Base-by-base conservation (phyloP, 2,329 filamentous ascomycete genomes). In the Colletotrichum gloeosporioides region DNA sequence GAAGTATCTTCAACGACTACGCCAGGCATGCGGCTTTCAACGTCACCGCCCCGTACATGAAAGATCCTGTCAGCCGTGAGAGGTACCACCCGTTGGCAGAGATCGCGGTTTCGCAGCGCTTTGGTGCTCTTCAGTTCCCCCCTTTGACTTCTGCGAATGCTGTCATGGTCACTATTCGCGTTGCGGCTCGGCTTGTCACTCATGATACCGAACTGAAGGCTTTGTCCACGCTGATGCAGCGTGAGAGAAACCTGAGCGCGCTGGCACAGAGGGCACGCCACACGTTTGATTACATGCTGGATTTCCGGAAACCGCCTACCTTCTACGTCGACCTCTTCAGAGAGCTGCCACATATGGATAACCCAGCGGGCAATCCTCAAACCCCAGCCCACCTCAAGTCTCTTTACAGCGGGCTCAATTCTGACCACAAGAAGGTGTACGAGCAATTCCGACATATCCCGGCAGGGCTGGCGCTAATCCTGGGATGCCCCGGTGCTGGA, bases 401-500 rank as follows among this genome's bases (percentile, higher is more conserved):
- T 7, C 31, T 55, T 6, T 77, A 71, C n/a, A 64, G 10, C 6
- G 61, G 55, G 0, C 83, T 88, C 64, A 85, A 88, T 27, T 36
- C 74, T 0, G 83, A 88, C n/a, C 87, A 88, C 36, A 77, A 77
- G 2, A 69, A 77, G 0, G 86, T 86, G 0, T 86, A 87, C 39
- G 32, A 81, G 0, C 82, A 82, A 0, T 80, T 88, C 0, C 74
- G 77, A 3, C 77, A 77, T 2, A 84, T 89, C 13, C 86, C 86
- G 0, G 87, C 85, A n/a, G 85, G 87, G 0, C 76, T 89, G 2
- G 85, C 83, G 32, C 84, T 89, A 64, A 80, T 89, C 1, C 87
- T 87, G 8, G 88, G 88, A 6, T 88, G 88, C 7, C 87, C 88
- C 6, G 87, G 88, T 0, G 84, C 87, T 0, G 88, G 88, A 0